phyloP scores from a whole-genome alignment of 495 filamentous ascomycete species.

The Umbilicaria muhlenbergii region DNA sequence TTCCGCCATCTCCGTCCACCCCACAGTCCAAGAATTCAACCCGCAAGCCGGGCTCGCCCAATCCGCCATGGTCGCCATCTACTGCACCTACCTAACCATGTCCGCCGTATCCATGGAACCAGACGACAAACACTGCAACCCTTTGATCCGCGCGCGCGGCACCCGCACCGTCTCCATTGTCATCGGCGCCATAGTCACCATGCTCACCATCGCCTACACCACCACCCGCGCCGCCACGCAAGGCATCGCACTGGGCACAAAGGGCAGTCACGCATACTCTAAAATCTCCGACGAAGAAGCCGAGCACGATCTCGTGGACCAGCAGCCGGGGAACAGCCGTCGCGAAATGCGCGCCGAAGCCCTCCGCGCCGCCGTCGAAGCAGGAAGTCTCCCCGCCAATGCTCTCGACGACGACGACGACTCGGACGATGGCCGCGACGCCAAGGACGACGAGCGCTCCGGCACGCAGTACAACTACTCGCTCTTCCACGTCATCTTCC shows the following conservation, averaged over 20 bases:
- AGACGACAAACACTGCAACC: conserved; percentile 89
- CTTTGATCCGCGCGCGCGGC: conserved; percentile 70
- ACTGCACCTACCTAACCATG: conserved; percentile 98
- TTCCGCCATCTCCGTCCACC: conserved; percentile 77
- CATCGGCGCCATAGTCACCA: conserved; percentile 78
- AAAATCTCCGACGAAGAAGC: conserved; percentile 51
- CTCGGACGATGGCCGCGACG: conserved; percentile 37
- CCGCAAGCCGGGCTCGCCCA: conserved; percentile 86
- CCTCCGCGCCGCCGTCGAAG: conserved; percentile 80
- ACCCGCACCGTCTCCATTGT: conserved; percentile 83
- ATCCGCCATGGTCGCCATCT: conserved; percentile 91
- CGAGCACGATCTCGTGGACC: conserved; percentile 77
- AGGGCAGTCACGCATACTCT: conserved; percentile 42
- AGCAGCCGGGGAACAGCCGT: conserved; percentile 55
- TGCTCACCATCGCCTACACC: conserved; percentile 94
- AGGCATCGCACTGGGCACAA: conserved; percentile 63
- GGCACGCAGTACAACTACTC: conserved; percentile 93
- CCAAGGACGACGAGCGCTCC: conserved; percentile 74
- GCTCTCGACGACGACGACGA: conserved; percentile 69
- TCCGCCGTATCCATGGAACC: conserved; percentile 98
- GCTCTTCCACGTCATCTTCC: conserved; percentile 95
- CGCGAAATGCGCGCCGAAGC: conserved; percentile 87
- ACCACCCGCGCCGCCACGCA: conserved; percentile 94
- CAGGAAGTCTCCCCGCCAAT: conserved; percentile 79
- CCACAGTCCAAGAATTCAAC: conserved; percentile 81